Evolutionary conservation across 805 yeast species (phyloP).

Genomic region (Sugiyamaella mastotermitis): DNA sequence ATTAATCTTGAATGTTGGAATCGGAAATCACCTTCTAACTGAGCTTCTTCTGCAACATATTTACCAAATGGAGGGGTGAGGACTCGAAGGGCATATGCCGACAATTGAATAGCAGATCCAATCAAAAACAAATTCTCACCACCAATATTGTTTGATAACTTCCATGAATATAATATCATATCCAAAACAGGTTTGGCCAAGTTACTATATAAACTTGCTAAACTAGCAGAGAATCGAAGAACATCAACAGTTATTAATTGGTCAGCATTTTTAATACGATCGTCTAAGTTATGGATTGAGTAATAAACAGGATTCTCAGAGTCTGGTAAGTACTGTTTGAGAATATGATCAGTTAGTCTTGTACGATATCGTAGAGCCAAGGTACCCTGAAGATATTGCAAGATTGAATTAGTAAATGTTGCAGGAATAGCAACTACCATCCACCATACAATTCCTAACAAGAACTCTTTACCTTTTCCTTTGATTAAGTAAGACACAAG

Average conservation of each 20-base stretch:
- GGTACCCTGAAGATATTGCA: conserved; percentile 37
- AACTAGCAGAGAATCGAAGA: conserved; percentile 61
- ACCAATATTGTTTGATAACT: conserved; percentile 48
- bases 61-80: conserved; percentile 89
- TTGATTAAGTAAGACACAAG: conserved; percentile 76
- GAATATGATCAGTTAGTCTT: conserved; percentile 56
- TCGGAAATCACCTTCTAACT: conserved; percentile 79
- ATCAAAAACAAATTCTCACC: conserved; percentile 67
- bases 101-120: conserved; percentile 73
- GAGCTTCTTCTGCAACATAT: conserved; percentile 67
- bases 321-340: conserved; percentile 68
- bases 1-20: conserved; percentile 77
- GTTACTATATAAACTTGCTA: conserved; percentile 75
- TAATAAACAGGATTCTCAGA: conserved; percentile 62
- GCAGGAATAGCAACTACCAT: conserved; percentile 84
- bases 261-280: conserved; percentile 63
- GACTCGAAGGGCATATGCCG: conserved; percentile 64
- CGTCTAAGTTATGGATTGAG: conserved; percentile 57
- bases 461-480: conserved; percentile 58
- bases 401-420: conserved; percentile 65
- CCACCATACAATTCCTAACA: conserved; percentile 65
- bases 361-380: conserved; percentile 44
- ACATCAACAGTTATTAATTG: conserved; percentile 80
- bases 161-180: conserved; percentile 71
- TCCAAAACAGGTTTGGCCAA: conserved; percentile 78